Conservation (phyloP, 352 stramenopile species). For the Phytopythium boreale region DNA sequence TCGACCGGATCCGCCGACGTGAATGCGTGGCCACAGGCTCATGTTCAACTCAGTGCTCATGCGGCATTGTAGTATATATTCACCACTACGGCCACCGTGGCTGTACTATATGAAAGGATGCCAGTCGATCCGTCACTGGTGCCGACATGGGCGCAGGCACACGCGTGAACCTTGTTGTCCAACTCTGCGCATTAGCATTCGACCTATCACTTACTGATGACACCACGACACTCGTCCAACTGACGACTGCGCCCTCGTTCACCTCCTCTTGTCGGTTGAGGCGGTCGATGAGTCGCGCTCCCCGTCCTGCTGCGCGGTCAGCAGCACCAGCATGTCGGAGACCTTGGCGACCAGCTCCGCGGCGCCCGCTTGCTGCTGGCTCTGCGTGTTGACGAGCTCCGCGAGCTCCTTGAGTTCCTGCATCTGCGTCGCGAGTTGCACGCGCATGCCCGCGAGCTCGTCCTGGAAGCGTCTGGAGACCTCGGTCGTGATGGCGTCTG, state of each 20-base stretch:
- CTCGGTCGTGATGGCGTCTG: slow-evolving; percentile 29
- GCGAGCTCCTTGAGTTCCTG: slow-evolving; percentile 26
- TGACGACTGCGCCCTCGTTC: not conserved
- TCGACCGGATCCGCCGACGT: not conserved
- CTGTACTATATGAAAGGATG: no score
- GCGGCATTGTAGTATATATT: no score
- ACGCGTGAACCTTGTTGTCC: no score
- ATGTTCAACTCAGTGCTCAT: not conserved
- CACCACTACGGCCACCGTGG: no score
- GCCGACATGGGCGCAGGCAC: no score
- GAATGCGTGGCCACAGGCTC: not conserved
- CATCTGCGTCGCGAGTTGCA: slow-evolving; percentile 30
- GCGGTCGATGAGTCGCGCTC: not conserved
- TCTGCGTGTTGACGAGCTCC: slow-evolving; percentile 16
- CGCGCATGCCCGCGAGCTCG: slow-evolving; percentile 22
- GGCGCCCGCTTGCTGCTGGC: slow-evolving; percentile 8
- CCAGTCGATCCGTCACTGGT: no score
- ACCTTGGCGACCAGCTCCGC: slow-evolving; percentile 19
- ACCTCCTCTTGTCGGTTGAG: not conserved
- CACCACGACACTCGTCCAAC: no score
- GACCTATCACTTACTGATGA: no score
- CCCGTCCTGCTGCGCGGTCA: not conserved
- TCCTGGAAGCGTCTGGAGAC: slow-evolving; percentile 31
- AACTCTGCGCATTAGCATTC: not conserved
- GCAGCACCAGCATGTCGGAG: slow-evolving; percentile 14